Base-by-base conservation (phyloP, 2,329 filamentous ascomycete species). In the Dactylellina sp. region DNA sequence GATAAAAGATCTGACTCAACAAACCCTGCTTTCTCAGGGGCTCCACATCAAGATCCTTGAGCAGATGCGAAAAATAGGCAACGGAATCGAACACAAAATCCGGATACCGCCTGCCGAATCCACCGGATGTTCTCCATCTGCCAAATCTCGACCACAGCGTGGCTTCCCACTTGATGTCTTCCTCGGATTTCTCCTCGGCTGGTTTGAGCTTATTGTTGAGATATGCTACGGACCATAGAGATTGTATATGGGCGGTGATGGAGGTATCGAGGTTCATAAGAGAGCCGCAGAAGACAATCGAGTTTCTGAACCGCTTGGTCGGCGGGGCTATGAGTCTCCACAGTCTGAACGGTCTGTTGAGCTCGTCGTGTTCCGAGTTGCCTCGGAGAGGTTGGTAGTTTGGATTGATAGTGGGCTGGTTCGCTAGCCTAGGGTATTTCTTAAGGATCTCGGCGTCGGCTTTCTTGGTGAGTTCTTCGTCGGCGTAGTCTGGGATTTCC, bases 21-120 rank as follows among this genome's bases (percentile, higher is more conserved):
- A 78, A 82, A 0, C 85, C 84, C 1, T 76, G 66, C 81, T 89
- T 90, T 35, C 87, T 82, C 76, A 85, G 83, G 12, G 82, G 82
- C 16, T 84, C 81, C 62, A 93, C 80, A 0, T 87, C 89, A 64
- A 93, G 77, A 79, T 94, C 91, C 2, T 82, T 81, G 71, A 91
- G 79, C 78, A 94, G 79, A 78, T 80, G 93, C 91, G 16, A 92
- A 79, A 76, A 77, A 78, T 92, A 95, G 2, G 90, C 90, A 61
- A 94, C 79, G 0, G 86, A 86, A 80, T 95, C 91, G 78, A 94
- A 93, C 16, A 91, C 88, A 76, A 93, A 89, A 79, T 91, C 90
- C 0, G 89, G 89, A 68, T 85, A 83, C 78, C 83, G 84, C 40
- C 82, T 83, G 0, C 89, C 89, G 78, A 87, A 88, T 0, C 89